Conservation (phyloP, 176 grass and related monocot species). For the Chrysopogon serrulatus region DNA sequence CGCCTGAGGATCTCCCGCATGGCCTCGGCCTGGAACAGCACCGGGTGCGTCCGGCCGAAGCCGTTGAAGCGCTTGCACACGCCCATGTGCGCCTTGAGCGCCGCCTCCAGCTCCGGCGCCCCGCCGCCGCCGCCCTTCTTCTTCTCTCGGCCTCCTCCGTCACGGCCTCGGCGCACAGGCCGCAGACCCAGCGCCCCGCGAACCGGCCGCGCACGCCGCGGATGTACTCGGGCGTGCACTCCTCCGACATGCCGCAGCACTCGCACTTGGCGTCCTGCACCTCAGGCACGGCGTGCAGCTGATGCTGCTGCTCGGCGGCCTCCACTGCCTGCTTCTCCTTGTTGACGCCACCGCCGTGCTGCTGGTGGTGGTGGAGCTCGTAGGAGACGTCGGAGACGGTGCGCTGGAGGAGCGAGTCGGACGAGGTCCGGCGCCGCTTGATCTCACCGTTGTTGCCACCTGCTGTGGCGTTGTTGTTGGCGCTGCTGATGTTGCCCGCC, state of each 20-base stretch:
- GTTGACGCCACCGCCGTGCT: background rate
- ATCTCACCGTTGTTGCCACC: background rate
- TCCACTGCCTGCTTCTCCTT: background rate
- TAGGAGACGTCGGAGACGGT: conserved; percentile 80
- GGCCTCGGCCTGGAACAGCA: conserved; percentile 82
- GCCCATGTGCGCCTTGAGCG: conserved; percentile 49
- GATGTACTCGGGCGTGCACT: conserved; percentile 88
- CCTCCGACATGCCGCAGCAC: conserved; percentile 93
- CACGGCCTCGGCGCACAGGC: conserved; percentile 63
- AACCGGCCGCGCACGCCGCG: conserved; percentile 57
- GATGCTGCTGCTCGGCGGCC: background rate
- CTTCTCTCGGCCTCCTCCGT: conserved; percentile 60
- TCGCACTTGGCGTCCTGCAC: conserved; percentile 82
- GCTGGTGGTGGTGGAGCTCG: conserved; percentile 50
- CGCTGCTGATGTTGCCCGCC: conserved; percentile 6
- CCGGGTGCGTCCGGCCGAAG: conserved; percentile 65
- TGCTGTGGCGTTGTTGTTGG: background rate
- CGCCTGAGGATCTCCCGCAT: conserved; percentile 88
- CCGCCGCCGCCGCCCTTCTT: conserved; percentile 34
- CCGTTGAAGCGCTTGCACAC: conserved; percentile 79
- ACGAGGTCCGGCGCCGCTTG: conserved; percentile 62
- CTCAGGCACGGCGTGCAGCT: conserved; percentile 34
- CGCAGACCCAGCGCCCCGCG: conserved; percentile 75
- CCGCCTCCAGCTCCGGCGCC: conserved; percentile 28
- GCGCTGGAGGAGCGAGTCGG: conserved; percentile 60